phyloP scores from a whole-genome alignment of 148 eudicot genomes.

The Fallopia convolvulus region DNA sequence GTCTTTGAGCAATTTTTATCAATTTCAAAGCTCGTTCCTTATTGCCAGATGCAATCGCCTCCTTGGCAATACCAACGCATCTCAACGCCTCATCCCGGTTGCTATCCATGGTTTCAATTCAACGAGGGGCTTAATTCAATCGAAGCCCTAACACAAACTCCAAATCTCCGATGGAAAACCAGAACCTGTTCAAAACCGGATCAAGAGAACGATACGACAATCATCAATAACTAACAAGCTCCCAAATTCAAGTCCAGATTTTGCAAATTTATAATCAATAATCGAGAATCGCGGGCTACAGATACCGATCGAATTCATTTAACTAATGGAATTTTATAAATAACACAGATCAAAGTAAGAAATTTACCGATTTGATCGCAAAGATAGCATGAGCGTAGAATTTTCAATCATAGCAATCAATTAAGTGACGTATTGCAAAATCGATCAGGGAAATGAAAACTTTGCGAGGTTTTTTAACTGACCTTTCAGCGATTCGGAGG shows the following conservation, averaged over 20 bases:
- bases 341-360: neutral
- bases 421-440: neutral
- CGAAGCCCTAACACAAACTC: constrained; percentile 18
- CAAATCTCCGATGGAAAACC: constrained; percentile 10
- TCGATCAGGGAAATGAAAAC: neutral
- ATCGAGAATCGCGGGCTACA: constrained; percentile 1
- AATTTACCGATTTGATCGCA: neutral
- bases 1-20: constrained; percentile 68
- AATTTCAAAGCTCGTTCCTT: constrained; percentile 73
- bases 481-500: constrained; percentile 3
- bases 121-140: constrained; percentile 4
- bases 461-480: neutral
- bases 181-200: constrained; percentile 4
- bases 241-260: neutral
- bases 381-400: neutral
- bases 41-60: constrained; percentile 71
- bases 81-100: constrained; percentile 86
- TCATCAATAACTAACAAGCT: neutral
- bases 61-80: constrained; percentile 70
- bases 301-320: constrained; percentile 22
- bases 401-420: neutral
- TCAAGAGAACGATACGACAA: neutral
- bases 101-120: constrained; percentile 50
- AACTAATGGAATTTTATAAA: neutral
- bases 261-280: neutral